phyloP scores from a whole-genome alignment of 176 grass and related monocot genomes.

The Panicum miliaceum region DNA sequence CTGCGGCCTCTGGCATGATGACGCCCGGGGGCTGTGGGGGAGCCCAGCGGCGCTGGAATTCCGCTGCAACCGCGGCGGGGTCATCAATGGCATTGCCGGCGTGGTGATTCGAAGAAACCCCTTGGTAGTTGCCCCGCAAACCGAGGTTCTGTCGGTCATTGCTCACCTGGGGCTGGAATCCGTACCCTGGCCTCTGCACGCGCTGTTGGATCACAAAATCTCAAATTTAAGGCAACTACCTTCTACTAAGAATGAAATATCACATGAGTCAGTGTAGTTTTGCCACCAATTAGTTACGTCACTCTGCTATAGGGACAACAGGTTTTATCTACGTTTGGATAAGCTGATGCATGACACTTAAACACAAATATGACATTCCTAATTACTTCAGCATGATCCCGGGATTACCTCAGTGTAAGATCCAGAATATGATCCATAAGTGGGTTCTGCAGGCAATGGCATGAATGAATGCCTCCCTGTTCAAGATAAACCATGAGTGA shows the following conservation, averaged over 20 bases:
- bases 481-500: conserved; percentile 37
- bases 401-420: conserved; percentile 54
- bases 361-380: not conserved
- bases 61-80: not conserved
- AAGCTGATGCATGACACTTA: not conserved
- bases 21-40: conserved; percentile 64
- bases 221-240: not conserved
- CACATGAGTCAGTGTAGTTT: not conserved
- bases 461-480: conserved; percentile 62
- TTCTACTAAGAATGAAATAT: not conserved
- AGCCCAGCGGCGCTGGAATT: conserved; percentile 67
- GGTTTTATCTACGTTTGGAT: not conserved
- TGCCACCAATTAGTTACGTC: not conserved
- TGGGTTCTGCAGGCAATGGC: conserved; percentile 47
- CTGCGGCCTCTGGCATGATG: conserved; percentile 63
- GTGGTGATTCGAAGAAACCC: conserved; percentile 35
- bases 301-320: not conserved
- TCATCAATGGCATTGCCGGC: conserved; percentile 27
- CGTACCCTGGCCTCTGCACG: conserved; percentile 50
- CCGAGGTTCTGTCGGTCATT: conserved; percentile 52
- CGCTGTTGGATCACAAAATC: conserved; percentile 40
- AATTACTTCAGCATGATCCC: not conserved
- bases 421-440: conserved; percentile 48
- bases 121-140: conserved; percentile 33
- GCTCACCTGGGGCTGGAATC: conserved; percentile 50